Base-by-base conservation (phyloP, 2,329 filamentous ascomycete species). In the Pseudogymnoascus sp. region DNA sequence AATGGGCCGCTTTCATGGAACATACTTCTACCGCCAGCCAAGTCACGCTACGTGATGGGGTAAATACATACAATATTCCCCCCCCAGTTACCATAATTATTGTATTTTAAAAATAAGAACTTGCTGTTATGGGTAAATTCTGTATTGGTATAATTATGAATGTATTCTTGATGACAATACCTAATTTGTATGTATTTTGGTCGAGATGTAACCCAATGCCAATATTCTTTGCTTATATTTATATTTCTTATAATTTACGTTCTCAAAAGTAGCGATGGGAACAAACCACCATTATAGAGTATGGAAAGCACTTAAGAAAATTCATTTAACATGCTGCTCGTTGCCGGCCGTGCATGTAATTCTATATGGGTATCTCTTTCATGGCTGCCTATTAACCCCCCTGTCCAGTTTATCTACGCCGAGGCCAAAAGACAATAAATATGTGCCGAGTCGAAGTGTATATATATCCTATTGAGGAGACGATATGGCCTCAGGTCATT, bases 391-490 rank as follows among this genome's bases (percentile, higher is more conserved):
- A 46, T 14, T 25, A 46, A 12, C 11, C 46, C 16, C n/a, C 46
- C n/a, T 12, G n/a, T 56, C 49, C 49, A 34, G n/a, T 56, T 56
- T 36, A 56, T 56, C 49, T 56, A 56, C 49, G 49, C 49, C 49
- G 16, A 12, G 16, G 28, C 49, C 49, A 56, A 56, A 56, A 56
- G 46, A 56, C 28, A 56, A 36, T 18, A 34, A 34, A 56, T 56
- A 36, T 56, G 49, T 56, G 49, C 28, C 16, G 46, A 36, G 49
- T 56, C 49, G 49, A 36, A 34, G 49, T 36, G 49, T 56, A 56
- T 56, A 56, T 34, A 56, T 56, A 56, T 56, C 28, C 9, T 21
- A 56, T 56, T 18, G 49, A 56, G 49, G 49, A 16, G 9, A 21
- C 49, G 28, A 34, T 36, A 56, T 53, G 49, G 28, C 49, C 34